Evolutionary conservation across 2,329 filamentous ascomycete species (phyloP).

Genomic region (Cadophora luteo-olivacea): DNA sequence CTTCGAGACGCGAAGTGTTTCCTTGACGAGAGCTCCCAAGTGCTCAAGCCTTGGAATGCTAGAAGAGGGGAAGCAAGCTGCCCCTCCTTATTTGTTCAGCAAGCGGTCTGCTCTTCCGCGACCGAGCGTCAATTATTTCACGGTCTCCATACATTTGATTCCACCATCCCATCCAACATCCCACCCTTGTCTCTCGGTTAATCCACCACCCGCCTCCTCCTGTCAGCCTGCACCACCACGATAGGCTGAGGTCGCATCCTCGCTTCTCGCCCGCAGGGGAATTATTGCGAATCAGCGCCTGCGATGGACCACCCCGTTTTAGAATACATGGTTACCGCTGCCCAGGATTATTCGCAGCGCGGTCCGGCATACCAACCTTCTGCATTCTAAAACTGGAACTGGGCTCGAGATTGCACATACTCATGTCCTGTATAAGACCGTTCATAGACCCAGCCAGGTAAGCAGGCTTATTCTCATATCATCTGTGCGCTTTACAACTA

Average conservation of each 20-base stretch:
- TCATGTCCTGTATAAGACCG: conserved; percentile 37
- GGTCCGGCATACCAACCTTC: conserved; percentile 22
- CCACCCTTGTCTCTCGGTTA: conserved; percentile 11
- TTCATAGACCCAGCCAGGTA: conserved; percentile 31
- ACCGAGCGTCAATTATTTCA: conserved; percentile 11
- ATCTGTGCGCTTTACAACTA: conserved; percentile 23
- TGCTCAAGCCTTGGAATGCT: not conserved
- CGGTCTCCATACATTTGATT: too few species aligned
- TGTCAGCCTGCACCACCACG: conserved; percentile 3
- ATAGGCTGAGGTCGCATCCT: conserved; percentile 11
- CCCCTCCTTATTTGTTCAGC: conserved; percentile 20
- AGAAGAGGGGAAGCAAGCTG: not conserved
- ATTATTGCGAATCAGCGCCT: conserved; percentile 11
- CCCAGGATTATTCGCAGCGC: conserved; percentile 24
- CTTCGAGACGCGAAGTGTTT: conserved; percentile 26
- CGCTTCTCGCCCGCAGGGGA: conserved; percentile 14
- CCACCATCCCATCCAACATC: too few species aligned
- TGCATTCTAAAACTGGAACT: conserved; percentile 28
- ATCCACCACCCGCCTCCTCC: conserved; percentile 3
- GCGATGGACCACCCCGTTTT: conserved; percentile 24
- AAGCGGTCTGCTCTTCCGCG: conserved; percentile 20
- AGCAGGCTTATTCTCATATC: conserved; percentile 26
- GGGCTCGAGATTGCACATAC: conserved; percentile 20
- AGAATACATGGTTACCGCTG: conserved; percentile 22
- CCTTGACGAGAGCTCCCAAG: conserved; percentile 10